Percentiles rank a stretch among this genome's conserved stretches.
phyloP scores from a whole-genome alignment of 805 yeast species.

The Candida ipomoeae region DNA sequence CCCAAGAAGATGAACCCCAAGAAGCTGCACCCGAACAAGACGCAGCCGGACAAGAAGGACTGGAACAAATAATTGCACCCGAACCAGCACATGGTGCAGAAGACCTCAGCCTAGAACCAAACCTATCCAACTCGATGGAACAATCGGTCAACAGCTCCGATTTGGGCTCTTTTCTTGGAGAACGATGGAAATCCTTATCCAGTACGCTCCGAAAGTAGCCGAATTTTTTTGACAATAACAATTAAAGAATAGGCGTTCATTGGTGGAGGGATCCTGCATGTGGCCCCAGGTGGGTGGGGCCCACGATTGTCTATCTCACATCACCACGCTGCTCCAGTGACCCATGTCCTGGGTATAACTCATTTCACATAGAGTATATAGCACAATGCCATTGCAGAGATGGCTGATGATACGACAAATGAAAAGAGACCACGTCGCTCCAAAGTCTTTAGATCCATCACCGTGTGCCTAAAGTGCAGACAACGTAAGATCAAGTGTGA shows the following conservation, averaged over 20 bases:
- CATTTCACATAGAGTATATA: neutral
- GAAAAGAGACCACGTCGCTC: neutral
- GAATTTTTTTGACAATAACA: neutral
- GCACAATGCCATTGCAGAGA: neutral
- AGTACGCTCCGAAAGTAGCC: conserved; percentile 5
- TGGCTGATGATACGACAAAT: neutral
- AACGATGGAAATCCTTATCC: conserved; percentile 9
- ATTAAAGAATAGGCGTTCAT: neutral
- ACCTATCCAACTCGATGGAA: conserved; percentile 3
- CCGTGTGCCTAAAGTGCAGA: conserved; percentile 17
- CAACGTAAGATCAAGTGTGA: conserved; percentile 15
- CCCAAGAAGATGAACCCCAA: neutral
- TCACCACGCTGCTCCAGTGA: neutral
- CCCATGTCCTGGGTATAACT: neutral
- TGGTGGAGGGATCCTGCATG: neutral
- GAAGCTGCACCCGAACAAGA: neutral
- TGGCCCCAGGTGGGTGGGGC: neutral
- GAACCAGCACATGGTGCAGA: neutral
- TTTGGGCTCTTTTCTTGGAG: conserved; percentile 11
- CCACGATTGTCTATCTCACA: neutral
- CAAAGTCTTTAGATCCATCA: conserved; percentile 8
- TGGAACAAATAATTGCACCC: neutral
- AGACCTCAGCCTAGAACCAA: neutral
- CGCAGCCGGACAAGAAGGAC: neutral
- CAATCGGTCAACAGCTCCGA: conserved; percentile 9